Evolutionary conservation across 345 rosid species (phyloP), one percentile per base, ranked within the genome.

Genomic region (Balakata baccata): DNA sequence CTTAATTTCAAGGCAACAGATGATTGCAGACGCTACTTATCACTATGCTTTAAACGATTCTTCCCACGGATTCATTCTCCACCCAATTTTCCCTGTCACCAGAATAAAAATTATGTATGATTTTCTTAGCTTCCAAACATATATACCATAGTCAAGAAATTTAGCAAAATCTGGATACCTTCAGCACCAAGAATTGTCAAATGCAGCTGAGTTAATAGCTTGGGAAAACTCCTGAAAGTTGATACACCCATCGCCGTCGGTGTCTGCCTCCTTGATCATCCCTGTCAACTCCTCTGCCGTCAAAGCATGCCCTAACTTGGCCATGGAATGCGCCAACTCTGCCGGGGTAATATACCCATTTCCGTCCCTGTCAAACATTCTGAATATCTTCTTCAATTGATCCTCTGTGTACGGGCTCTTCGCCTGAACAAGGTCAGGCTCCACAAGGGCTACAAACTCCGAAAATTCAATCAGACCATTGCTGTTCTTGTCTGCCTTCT

Each of bases 191-290:
- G 94, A 80, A 85, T 95, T 88, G 74, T 92, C 94, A 76, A 89
- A 92, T 17, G 98, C 97, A 17, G 97, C 98, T 0, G 96, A 89
- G n/a, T 85, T 88, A 69, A 95, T 91, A 5, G 98, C 99, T 11
- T 80, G 85, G 2, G 87, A 72, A 58, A 95, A 95, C 78, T 95
- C 98, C 65, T 86, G 83, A 69, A 90, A 95, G 66, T 85, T 87
- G 47, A 95, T 95, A 78, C 89, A 77, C 0, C 99, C 99, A 43
- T 95, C 98, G 0, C 99, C 99, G 22, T 95, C 98, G 1, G 86
- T 83, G 72, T 95, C 99, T 0, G 98, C 99, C 76, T 95, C 99
- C 83, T 72, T 91, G 66, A 95, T 95, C 99, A 95, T 95, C 73
- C 92, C 99, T 0, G 92, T 86, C 75, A 95, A 74, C 80, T 95